A percentile compares a stretch with the other conserved stretches of the same genome.
Evolutionary conservation across 2,329 filamentous ascomycete genomes (phyloP).

Genomic region (Westerdykella sp.): DNA sequence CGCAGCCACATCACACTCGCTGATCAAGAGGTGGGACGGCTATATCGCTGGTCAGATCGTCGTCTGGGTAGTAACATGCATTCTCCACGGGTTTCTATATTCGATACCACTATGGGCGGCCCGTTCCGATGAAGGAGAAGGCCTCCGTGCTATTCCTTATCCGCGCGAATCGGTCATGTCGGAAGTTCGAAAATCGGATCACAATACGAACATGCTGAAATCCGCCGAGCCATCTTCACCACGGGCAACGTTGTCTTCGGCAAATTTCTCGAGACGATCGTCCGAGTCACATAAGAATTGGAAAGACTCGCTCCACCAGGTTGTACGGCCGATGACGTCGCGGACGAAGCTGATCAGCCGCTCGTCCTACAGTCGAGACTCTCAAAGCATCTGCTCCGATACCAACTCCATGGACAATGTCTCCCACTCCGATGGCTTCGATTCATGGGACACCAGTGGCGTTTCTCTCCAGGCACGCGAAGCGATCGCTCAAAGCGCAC

Average conservation of each 20-base stretch:
- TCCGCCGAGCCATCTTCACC: slow-evolving; percentile 21
- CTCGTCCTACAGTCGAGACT: slow-evolving; percentile 26
- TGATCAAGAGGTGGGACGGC: slow-evolving; percentile 17
- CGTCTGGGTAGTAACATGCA: slow-evolving; percentile 28
- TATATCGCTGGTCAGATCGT: slow-evolving; percentile 33
- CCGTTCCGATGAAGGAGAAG: slow-evolving; percentile 13
- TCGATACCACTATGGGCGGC: slow-evolving; percentile 21
- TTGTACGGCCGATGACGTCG: slow-evolving; percentile 34
- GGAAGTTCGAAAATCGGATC: slow-evolving; percentile 22
- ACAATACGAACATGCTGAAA: slow-evolving; percentile 19
- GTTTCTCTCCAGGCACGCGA: slow-evolving; percentile 59
- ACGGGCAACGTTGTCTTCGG: slow-evolving; percentile 28
- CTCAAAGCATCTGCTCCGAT: slow-evolving; percentile 31
- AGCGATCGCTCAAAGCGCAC: slow-evolving; percentile 27
- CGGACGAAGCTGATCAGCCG: slow-evolving; percentile 31
- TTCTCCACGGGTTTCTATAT: slow-evolving; percentile 27
- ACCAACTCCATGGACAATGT: slow-evolving; percentile 30
- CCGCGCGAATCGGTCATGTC: slow-evolving; percentile 34
- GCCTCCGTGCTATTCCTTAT: slow-evolving; percentile 15
- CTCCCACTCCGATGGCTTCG: slow-evolving; percentile 55
- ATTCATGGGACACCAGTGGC: slow-evolving; percentile 67
- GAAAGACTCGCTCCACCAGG: slow-evolving; percentile 34
- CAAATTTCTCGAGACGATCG: slow-evolving; percentile 32
- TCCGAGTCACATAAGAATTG: slow-evolving; percentile 33
- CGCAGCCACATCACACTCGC: slow-evolving; percentile 7